These are phyloP conservation scores for Solanum microdontum DNA, from an alignment of 257 asterid genomes.

Conservation along the genomic window DNA sequence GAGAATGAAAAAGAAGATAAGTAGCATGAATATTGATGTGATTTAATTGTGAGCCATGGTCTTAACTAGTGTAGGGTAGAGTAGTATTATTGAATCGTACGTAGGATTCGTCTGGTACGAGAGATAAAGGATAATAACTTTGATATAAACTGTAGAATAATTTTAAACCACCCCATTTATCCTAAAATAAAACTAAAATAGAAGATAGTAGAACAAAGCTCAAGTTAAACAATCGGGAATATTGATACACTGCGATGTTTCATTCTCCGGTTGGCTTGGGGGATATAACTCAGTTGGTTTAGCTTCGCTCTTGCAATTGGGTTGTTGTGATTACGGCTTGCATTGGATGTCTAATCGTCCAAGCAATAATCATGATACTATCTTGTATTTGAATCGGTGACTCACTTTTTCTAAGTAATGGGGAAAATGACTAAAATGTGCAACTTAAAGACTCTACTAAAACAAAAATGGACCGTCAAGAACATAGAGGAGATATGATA, in stretches of 20 bases:
- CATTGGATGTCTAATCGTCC: not conserved
- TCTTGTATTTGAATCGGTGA: not conserved
- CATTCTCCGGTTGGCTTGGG: not conserved
- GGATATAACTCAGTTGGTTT: not conserved
- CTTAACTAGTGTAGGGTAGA: not conserved
- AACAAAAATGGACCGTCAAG: not conserved
- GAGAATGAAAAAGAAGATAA: not conserved
- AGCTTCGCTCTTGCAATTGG: not conserved
- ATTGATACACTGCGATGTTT: too few relatives aligned
- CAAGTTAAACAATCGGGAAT: not conserved
- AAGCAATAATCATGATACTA: not conserved
- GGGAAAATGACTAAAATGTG: not conserved
- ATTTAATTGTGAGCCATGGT: not conserved
- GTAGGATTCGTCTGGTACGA: not conserved
- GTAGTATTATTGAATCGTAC: not conserved
- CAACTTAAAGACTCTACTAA: not conserved
- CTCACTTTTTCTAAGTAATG: not conserved
- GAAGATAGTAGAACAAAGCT: too few relatives aligned
- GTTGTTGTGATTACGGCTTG: not conserved
- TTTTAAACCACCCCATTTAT: too few relatives aligned
- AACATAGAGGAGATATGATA: not conserved
- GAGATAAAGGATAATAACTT: not conserved
- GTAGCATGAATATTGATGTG: not conserved
- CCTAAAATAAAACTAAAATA: too few relatives aligned
- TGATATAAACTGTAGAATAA: not conserved